These are phyloP conservation scores for Akanthomyces dipterigenus DNA, from an alignment of 2,329 filamentous ascomycete genomes.

Conservation along the genomic window DNA sequence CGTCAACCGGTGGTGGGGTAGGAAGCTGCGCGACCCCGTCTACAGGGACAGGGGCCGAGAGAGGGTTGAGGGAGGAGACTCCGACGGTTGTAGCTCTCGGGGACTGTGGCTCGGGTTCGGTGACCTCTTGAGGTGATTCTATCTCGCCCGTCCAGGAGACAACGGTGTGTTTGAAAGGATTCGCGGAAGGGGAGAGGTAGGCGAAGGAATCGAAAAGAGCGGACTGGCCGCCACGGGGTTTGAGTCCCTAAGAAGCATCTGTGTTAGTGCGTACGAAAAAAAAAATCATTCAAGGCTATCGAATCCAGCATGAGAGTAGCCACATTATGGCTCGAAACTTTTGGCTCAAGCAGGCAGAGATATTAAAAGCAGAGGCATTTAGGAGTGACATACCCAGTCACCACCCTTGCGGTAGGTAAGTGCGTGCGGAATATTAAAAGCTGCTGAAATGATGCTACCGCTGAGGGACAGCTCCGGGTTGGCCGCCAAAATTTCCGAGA, in stretches of 20 bases:
- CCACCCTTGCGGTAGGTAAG: constrained; percentile 51
- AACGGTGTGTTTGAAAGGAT: constrained; percentile 84
- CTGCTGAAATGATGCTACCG: constrained; percentile 61
- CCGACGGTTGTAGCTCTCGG: constrained; percentile 38
- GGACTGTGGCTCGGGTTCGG: constrained; percentile 42
- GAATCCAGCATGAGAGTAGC: not conserved
- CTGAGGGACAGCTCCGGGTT: constrained; percentile 52
- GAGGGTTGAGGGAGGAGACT: constrained; percentile 57
- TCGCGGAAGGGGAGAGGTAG: constrained; percentile 75
- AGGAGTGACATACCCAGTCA: constrained; percentile 45
- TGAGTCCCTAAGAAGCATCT: constrained; percentile 53
- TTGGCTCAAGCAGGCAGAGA: not conserved
- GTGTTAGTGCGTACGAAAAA: not conserved
- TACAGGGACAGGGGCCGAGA: constrained; percentile 73
- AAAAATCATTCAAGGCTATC: constrained; percentile 7
- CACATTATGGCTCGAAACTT: not conserved
- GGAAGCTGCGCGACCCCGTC: constrained; percentile 51
- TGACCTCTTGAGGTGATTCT: constrained; percentile 41
- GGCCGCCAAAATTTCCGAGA: constrained; percentile 48
- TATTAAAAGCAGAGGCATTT: constrained; percentile 1
- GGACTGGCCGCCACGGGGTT: constrained; percentile 75
- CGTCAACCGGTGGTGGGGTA: constrained; percentile 56
- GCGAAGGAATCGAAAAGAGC: constrained; percentile 88
- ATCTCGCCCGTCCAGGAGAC: constrained; percentile 95
- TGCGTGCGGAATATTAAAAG: constrained; percentile 56